These are phyloP conservation scores for Hypomontagnella submonticulosa DNA, from an alignment of 495 filamentous ascomycete species.

Conservation along the genomic window DNA sequence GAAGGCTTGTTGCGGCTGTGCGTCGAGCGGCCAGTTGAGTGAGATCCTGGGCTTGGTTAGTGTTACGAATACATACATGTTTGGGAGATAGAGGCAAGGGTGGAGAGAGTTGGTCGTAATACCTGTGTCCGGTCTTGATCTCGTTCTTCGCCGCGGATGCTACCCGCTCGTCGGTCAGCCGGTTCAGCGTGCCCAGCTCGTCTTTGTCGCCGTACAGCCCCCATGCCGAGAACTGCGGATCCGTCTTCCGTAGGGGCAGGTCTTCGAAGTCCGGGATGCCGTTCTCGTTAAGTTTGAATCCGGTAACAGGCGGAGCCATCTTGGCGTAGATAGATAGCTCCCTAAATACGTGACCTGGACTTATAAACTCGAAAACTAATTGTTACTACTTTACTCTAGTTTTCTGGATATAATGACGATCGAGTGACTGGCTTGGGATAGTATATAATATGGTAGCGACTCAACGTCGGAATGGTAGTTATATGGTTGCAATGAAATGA, in stretches of 20 bases:
- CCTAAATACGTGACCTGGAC: background rate
- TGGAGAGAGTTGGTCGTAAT: background rate
- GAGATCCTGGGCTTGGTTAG: constrained; percentile 49
- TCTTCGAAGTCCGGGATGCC: constrained; percentile 57
- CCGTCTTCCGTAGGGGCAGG: constrained; percentile 54
- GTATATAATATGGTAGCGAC: background rate
- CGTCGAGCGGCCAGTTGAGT: constrained; percentile 58
- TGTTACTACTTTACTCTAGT: no score
- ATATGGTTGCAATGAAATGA: background rate
- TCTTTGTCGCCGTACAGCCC: constrained; percentile 61
- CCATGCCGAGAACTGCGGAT: constrained; percentile 60
- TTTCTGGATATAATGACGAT: no score
- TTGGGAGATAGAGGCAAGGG: no score
- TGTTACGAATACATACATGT: no score
- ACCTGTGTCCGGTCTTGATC: constrained; percentile 61
- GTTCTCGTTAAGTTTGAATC: constrained; percentile 55
- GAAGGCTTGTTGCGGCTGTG: constrained; percentile 51
- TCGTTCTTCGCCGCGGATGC: constrained; percentile 59
- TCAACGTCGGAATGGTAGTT: background rate
- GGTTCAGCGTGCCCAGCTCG: constrained; percentile 60
- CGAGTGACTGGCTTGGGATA: no score
- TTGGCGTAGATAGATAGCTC: background rate
- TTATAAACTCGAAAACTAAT: background rate
- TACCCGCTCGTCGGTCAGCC: constrained; percentile 56
- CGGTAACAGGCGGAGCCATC: constrained; percentile 46